Base-by-base conservation (phyloP, 805 yeast species). In the Allodekkera sacchari region DNA sequence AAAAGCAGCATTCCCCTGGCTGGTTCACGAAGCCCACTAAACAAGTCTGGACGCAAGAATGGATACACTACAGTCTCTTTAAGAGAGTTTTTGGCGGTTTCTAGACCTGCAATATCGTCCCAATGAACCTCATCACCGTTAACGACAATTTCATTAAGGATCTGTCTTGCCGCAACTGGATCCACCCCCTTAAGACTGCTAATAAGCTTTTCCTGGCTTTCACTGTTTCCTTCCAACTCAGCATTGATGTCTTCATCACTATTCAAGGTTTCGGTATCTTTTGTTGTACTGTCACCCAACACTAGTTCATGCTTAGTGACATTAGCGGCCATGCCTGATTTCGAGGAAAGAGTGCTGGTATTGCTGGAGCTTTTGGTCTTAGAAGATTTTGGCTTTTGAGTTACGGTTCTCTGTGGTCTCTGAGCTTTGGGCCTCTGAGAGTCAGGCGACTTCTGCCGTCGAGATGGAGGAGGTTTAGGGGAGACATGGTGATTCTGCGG, bases 51-150 rank as follows among this genome's bases (percentile, higher is more conserved):
- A 31, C 97, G 68, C 42, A 92, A 58, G 50, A 89, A 88, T 16
- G 98, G 98, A 53, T 88, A 89, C 10, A 89, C 96, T 4, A 92
- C 96, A 0, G 96, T 83, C 53, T 89, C 98, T 52, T 87, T 89
- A 33, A 89, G 62, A 2, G 96, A 81, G 41, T 71, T 72, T 50
- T 89, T 92, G 3, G 96, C 96, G n/a, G 68, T 66, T 33, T 81
- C 89, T 19, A 92, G 59, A 1, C 98, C 98, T 1, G 95, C 95
- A 40, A 89, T 82, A 50, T 92, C 97, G 32, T 81, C 89, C 97
- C 97, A 92, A 44, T 72, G 77, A 2, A 89, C 92, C 45, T 83
- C 83, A 50, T 88, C 96, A 10, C 95, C 96, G 33, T 77, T 77
- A 5, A 87, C 81, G 17, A 89, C 81, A 36, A 89, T 84, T 49